phyloP scores from a whole-genome alignment of 2,329 filamentous ascomycete genomes.

The Phoma sp. region DNA sequence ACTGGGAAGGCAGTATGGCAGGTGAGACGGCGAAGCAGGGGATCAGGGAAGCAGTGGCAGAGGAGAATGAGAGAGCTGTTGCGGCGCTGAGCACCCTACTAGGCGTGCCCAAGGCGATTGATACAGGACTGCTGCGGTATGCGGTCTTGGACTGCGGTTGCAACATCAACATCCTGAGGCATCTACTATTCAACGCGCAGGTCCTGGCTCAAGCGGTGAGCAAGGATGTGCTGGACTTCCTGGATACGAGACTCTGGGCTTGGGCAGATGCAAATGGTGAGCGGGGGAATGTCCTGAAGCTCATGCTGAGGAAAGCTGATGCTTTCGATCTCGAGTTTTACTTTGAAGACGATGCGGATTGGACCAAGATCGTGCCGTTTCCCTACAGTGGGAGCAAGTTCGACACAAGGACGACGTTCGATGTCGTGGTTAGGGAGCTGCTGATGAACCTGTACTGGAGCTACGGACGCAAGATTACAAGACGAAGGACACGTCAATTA shows the following conservation, averaged over 20 bases:
- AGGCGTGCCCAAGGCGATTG: slow-evolving; percentile 37
- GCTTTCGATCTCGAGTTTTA: slow-evolving; percentile 45
- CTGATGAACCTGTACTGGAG: slow-evolving; percentile 40
- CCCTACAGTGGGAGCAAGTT: slow-evolving; percentile 45
- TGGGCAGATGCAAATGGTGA: slow-evolving; percentile 41
- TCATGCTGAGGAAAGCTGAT: slow-evolving; percentile 40
- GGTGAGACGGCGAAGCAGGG: slow-evolving; percentile 44
- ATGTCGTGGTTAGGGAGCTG: slow-evolving; percentile 34
- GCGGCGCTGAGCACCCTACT: slow-evolving; percentile 43
- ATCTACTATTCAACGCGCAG: slow-evolving; percentile 46
- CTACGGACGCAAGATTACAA: slow-evolving; percentile 43
- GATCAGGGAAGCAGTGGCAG: slow-evolving; percentile 35
- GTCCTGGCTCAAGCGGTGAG: slow-evolving; percentile 29
- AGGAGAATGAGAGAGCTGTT: slow-evolving; percentile 39
- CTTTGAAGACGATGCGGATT: slow-evolving; percentile 36
- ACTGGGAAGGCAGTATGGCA: slow-evolving; percentile 43
- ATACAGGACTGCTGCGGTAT: slow-evolving; percentile 36
- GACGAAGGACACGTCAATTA: slow-evolving; percentile 17
- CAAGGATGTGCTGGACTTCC: slow-evolving; percentile 36
- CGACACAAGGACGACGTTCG: slow-evolving; percentile 35
- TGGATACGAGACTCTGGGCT: slow-evolving; percentile 43
- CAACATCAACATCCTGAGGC: slow-evolving; percentile 36
- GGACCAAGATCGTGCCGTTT: slow-evolving; percentile 40
- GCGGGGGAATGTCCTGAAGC: slow-evolving; percentile 36
- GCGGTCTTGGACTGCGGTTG: slow-evolving; percentile 41